phyloP scores from a whole-genome alignment of 768 basidiomycete species.

The Steccherinum ochraceum region DNA sequence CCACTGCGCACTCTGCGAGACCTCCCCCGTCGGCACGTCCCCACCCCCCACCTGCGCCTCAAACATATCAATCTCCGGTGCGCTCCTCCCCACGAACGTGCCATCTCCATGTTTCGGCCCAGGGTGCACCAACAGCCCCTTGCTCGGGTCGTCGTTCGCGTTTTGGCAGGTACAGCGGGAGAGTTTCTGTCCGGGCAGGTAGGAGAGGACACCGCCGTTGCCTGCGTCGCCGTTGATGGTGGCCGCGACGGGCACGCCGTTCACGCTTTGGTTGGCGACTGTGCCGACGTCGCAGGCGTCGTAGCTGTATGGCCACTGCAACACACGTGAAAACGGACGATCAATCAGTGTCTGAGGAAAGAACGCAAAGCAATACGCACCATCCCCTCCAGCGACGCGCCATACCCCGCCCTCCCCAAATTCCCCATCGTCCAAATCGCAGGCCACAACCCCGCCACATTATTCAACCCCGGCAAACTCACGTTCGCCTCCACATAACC shows the following conservation, averaged over 20 bases:
- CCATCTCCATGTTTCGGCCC: conserved; percentile 78
- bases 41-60: conserved; percentile 70
- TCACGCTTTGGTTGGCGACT: conserved; percentile 70
- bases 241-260: conserved; percentile 58
- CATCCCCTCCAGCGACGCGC: conserved; percentile 79
- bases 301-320: conserved; percentile 76
- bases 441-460: conserved; percentile 67
- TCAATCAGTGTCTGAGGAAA: background rate
- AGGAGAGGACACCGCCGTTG: conserved; percentile 58
- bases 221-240: conserved; percentile 51
- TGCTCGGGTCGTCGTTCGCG: conserved; percentile 39
- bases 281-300: conserved; percentile 94
- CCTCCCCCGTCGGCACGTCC: conserved; percentile 42
- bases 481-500: conserved; percentile 70
- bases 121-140: conserved; percentile 46
- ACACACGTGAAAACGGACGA: no score
- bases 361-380: conserved; percentile 30
- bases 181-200: conserved; percentile 80
- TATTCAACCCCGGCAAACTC: conserved; percentile 60
- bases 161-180: conserved; percentile 85
- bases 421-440: conserved; percentile 81
- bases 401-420: conserved; percentile 83
- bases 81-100: conserved; percentile 66
- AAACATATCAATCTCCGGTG: conserved; percentile 89
- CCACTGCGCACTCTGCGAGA: conserved; percentile 85